These are phyloP conservation scores for Pinus albicaulis DNA, from an alignment of 75 land plant genomes.

Conservation along the genomic window DNA sequence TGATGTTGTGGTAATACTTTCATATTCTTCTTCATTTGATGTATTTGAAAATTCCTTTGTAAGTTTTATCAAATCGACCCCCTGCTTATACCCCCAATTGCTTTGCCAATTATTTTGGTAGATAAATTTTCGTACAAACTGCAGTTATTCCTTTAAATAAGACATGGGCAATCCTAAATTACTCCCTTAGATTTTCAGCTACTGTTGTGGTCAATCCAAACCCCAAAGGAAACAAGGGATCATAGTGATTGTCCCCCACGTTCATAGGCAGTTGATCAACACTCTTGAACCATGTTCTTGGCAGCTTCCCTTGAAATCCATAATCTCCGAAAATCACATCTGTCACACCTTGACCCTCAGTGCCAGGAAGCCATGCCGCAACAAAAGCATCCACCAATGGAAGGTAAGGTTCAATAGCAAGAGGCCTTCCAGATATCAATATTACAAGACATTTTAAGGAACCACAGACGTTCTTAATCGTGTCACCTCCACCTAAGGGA, in stretches of 20 bases:
- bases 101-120: neutral
- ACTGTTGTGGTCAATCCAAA: slow-evolving; percentile 50
- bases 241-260: slow-evolving; percentile 64
- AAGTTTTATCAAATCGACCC: neutral
- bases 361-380: slow-evolving; percentile 90
- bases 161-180: neutral
- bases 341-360: slow-evolving; percentile 73
- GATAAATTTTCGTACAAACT: neutral
- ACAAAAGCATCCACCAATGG: slow-evolving; percentile 58
- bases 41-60: too few relatives aligned
- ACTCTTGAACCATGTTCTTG: slow-evolving; percentile 76
- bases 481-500: slow-evolving; percentile 34
- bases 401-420: slow-evolving; percentile 66
- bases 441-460: slow-evolving; percentile 67
- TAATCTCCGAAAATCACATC: slow-evolving; percentile 76
- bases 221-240: slow-evolving; percentile 79
- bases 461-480: slow-evolving; percentile 52
- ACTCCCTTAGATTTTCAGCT: slow-evolving; percentile 7
- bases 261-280: slow-evolving; percentile 89
- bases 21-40: too few relatives aligned
- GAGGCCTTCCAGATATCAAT: slow-evolving; percentile 74
- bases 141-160: neutral
- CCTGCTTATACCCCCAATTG: neutral
- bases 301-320: slow-evolving; percentile 60
- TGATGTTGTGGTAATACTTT: too few relatives aligned